Percentiles rank a stretch among this genome's conserved stretches.
These are phyloP conservation scores for Nakazawaea ambrosiae DNA, from an alignment of 805 yeast species.

Conservation along the genomic window DNA sequence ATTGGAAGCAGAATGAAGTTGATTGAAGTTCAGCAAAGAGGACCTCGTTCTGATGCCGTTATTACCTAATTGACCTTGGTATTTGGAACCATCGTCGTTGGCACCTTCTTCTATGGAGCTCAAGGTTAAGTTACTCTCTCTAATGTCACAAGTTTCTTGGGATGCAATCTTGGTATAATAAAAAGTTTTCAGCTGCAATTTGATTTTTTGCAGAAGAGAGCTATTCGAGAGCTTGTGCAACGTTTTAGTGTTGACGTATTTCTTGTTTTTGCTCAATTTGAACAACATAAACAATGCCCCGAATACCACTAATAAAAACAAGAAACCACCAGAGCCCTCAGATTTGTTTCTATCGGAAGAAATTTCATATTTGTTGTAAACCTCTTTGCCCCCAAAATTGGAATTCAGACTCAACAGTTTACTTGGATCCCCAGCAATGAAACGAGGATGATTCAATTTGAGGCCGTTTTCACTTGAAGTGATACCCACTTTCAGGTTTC, in stretches of 20 bases:
- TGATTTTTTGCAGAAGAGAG: conserved; percentile 12
- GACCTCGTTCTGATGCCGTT: conserved; percentile 23
- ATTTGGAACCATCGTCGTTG: neutral
- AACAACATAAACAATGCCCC: conserved; percentile 10
- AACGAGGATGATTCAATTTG: conserved; percentile 16
- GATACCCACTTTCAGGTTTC: conserved; percentile 25
- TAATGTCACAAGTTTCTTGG: conserved; percentile 13
- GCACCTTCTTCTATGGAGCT: conserved; percentile 16
- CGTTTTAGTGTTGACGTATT: conserved; percentile 1
- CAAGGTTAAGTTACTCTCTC: conserved; percentile 11
- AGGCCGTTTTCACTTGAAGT: conserved; percentile 31
- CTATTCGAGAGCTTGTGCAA: neutral
- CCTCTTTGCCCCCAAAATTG: neutral
- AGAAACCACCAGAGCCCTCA: conserved; percentile 1
- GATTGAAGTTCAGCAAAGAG: conserved; percentile 1
- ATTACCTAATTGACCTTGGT: neutral
- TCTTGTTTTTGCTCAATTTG: conserved; percentile 3
- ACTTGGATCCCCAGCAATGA: conserved; percentile 26
- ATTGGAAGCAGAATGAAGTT: conserved; percentile 1
- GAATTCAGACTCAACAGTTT: neutral
- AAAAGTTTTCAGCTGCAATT: conserved; percentile 8
- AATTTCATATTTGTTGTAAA: neutral
- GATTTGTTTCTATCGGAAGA: neutral
- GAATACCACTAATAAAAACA: conserved; percentile 13
- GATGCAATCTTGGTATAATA: conserved; percentile 13